These are phyloP conservation scores for Spathaspora boniae DNA, from an alignment of 805 yeast genomes.

Conservation along the genomic window DNA sequence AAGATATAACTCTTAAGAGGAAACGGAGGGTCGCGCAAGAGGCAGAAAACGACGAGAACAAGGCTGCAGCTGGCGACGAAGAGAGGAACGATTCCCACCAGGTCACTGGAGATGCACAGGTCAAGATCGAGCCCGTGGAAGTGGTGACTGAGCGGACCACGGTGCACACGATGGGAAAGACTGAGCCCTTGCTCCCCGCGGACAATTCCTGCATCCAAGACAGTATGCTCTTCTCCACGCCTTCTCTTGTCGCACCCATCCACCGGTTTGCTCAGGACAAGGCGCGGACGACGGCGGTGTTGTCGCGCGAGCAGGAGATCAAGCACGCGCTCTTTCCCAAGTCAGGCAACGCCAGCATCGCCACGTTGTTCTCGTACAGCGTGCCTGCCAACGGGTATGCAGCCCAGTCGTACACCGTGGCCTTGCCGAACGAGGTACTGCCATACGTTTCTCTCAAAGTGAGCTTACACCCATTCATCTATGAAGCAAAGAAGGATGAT, in stretches of 20 bases:
- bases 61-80: slow-evolving; percentile 13
- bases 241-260: slow-evolving; percentile 11
- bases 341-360: slow-evolving; percentile 20
- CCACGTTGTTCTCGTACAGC: slow-evolving; percentile 36
- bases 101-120: too few species aligned
- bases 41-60: slow-evolving; percentile 11
- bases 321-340: slow-evolving; percentile 33
- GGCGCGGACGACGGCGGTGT: neutral
- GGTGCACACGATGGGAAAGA: slow-evolving; percentile 25
- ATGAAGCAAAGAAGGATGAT: slow-evolving; percentile 28
- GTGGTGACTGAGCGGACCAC: slow-evolving; percentile 7
- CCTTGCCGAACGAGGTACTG: slow-evolving; percentile 36
- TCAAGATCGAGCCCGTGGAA: slow-evolving; percentile 3
- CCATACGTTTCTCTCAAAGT: slow-evolving; percentile 33
- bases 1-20: slow-evolving; percentile 7
- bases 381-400: slow-evolving; percentile 38
- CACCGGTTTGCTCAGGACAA: slow-evolving; percentile 15
- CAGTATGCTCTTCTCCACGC: slow-evolving; percentile 31
- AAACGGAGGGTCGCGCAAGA: slow-evolving; percentile 8
- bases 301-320: slow-evolving; percentile 22
- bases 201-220: slow-evolving; percentile 36
- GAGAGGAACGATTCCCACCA: slow-evolving; percentile 2
- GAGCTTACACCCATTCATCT: slow-evolving; percentile 31
- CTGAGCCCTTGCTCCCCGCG: slow-evolving; percentile 22
- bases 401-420: slow-evolving; percentile 33